These are phyloP conservation scores for Neurospora crassa DNA, from an alignment of 2,329 filamentous ascomycete species.

Conservation along the genomic window DNA sequence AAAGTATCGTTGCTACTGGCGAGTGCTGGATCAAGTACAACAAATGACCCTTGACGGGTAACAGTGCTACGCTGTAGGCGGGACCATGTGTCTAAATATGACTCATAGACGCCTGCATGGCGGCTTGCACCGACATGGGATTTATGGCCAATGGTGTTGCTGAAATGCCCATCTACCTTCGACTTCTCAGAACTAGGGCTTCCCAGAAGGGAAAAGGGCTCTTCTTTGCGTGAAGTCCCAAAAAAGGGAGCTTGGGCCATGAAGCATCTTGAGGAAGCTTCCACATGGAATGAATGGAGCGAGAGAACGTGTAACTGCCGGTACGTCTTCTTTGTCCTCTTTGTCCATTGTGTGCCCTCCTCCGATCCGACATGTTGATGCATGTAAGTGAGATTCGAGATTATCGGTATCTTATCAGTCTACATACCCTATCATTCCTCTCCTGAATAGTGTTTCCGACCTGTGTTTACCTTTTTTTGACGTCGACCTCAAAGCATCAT, in stretches of 20 bases:
- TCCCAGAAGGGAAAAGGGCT: neutral
- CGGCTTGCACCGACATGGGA: slow-evolving; percentile 11
- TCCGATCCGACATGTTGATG: neutral
- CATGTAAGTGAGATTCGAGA: neutral
- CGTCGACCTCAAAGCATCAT: neutral
- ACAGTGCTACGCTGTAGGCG: slow-evolving; percentile 3
- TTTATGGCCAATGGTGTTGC: slow-evolving; percentile 14
- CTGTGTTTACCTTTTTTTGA: neutral
- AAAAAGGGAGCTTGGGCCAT: neutral
- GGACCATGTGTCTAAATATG: slow-evolving; percentile 24
- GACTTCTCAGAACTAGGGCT: slow-evolving; percentile 13
- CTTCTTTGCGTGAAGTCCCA: neutral
- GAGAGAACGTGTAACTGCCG: neutral
- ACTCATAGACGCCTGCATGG: slow-evolving; percentile 23
- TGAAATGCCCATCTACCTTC: slow-evolving; percentile 12
- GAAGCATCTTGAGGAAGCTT: neutral
- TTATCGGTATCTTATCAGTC: neutral
- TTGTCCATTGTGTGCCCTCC: neutral
- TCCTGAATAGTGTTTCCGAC: neutral
- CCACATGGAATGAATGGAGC: neutral
- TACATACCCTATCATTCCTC: neutral
- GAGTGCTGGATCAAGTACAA: neutral
- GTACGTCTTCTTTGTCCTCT: neutral
- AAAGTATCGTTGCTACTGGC: neutral
- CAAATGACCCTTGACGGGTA: neutral